Conservation (phyloP, 2,329 filamentous ascomycete genomes). For the Ophiostoma sp. region DNA sequence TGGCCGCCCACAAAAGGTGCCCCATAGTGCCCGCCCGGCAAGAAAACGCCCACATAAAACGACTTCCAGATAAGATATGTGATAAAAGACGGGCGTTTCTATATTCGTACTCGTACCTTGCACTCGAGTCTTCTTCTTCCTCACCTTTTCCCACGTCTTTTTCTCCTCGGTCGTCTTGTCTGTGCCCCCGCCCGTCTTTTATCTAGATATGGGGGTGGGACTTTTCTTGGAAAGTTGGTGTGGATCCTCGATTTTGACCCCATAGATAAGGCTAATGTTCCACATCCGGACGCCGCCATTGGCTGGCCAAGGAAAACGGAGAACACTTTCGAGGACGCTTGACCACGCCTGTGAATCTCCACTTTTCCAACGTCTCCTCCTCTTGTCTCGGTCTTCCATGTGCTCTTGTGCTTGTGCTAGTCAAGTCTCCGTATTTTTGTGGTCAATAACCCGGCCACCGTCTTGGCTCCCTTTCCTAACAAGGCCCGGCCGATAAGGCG, state of each 20-base stretch:
- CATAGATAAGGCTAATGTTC: slow-evolving; percentile 12
- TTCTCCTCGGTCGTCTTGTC: not conserved
- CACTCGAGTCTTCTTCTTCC: no score
- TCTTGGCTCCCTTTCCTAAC: not conserved
- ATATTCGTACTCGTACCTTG: not conserved
- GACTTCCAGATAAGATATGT: not conserved
- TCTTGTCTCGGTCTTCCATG: not conserved
- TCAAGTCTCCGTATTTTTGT: not conserved
- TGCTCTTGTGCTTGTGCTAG: not conserved
- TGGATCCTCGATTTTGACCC: not conserved
- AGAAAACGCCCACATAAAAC: not conserved
- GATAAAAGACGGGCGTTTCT: not conserved
- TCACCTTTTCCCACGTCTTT: not conserved
- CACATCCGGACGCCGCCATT: not conserved
- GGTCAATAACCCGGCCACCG: not conserved
- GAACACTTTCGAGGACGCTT: not conserved
- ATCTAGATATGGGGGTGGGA: slow-evolving; percentile 1
- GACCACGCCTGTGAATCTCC: not conserved
- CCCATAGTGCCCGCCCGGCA: not conserved
- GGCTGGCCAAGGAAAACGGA: not conserved
- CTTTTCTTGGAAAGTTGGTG: not conserved
- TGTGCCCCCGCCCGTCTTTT: not conserved
- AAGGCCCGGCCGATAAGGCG: not conserved
- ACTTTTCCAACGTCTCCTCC: not conserved
- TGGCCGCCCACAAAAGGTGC: not conserved